phyloP scores from a whole-genome alignment of 2,329 filamentous ascomycete genomes.

The Zasmidium cellare region DNA sequence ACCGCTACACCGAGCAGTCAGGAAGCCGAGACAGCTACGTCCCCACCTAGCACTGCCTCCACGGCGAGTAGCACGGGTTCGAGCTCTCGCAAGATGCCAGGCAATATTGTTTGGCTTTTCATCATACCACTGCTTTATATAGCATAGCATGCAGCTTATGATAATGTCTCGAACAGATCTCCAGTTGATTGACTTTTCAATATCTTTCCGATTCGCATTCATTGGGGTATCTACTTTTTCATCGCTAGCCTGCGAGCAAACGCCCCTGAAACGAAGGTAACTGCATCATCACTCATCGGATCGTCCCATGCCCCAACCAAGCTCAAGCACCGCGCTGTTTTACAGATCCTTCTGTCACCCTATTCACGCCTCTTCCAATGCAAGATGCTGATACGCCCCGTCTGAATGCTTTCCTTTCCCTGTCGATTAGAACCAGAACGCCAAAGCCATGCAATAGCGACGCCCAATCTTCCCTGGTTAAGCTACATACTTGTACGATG shows the following conservation, averaged over 20 bases:
- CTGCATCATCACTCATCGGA: neutral
- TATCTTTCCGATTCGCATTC: neutral
- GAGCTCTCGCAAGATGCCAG: too few species aligned
- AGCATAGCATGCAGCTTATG: neutral
- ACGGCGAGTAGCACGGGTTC: neutral
- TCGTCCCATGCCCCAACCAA: neutral
- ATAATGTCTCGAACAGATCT: neutral
- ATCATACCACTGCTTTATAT: neutral
- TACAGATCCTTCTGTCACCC: neutral
- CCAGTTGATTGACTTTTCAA: neutral
- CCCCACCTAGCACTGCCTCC: neutral
- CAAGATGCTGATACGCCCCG: neutral
- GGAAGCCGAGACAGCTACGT: too few species aligned
- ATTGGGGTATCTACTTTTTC: neutral
- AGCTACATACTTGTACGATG: constrained; percentile 71
- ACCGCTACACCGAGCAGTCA: too few species aligned
- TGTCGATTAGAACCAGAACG: neutral
- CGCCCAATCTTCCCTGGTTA: constrained; percentile 39
- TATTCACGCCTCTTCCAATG: neutral
- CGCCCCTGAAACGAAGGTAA: too few species aligned
- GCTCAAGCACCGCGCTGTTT: neutral
- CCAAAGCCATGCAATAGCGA: constrained; percentile 3
- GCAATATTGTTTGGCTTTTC: neutral
- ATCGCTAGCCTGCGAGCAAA: neutral
- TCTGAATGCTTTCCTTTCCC: neutral